phyloP scores from a whole-genome alignment of 176 grass and related monocot genomes.

The Saccharum officinarum region DNA sequence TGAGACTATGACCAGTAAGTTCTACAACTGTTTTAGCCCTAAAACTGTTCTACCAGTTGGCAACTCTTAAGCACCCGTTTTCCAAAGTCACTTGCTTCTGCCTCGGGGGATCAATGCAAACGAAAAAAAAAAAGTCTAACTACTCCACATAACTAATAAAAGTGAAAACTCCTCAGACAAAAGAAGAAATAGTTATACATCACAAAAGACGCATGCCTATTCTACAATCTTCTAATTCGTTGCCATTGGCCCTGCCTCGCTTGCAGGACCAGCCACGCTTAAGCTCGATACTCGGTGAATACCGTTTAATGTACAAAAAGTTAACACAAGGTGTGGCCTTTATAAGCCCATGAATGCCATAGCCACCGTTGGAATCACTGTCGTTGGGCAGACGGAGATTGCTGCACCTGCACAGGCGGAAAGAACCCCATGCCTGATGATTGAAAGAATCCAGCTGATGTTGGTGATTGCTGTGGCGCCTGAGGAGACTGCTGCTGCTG shows the following conservation, averaged over 20 bases:
- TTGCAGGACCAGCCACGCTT: conserved; percentile 30
- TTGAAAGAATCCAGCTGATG: conserved; percentile 64
- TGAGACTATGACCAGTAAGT: conserved; percentile 27
- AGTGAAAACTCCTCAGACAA: conserved; percentile 19
- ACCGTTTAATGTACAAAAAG: conserved; percentile 67
- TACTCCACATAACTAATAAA: conserved; percentile 36
- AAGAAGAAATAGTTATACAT: conserved; percentile 51
- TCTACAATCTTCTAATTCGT: conserved; percentile 42
- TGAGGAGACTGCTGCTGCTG: conserved; percentile 70
- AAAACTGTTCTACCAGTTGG: conserved; percentile 19
- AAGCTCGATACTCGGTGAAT: conserved; percentile 20
- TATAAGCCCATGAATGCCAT: neutral
- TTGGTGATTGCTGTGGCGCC: conserved; percentile 49
- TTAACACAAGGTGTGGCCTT: conserved; percentile 44
- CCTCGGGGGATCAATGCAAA: conserved; percentile 19
- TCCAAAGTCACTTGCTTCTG: conserved; percentile 12
- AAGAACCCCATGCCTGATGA: conserved; percentile 68
- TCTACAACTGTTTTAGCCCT: conserved; percentile 12
- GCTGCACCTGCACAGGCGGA: conserved; percentile 67
- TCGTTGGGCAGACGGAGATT: conserved; percentile 66
- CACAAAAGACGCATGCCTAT: conserved; percentile 37
- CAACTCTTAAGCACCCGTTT: neutral
- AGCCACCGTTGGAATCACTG: conserved; percentile 44
- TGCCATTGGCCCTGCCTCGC: conserved; percentile 34
- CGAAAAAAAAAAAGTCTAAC: conserved; percentile 8